Percentiles rank a stretch among this genome's conserved stretches.
These are phyloP conservation scores for Theileria sp. DNA, from an alignment of 169 alveolate species.

Conservation along the genomic window DNA sequence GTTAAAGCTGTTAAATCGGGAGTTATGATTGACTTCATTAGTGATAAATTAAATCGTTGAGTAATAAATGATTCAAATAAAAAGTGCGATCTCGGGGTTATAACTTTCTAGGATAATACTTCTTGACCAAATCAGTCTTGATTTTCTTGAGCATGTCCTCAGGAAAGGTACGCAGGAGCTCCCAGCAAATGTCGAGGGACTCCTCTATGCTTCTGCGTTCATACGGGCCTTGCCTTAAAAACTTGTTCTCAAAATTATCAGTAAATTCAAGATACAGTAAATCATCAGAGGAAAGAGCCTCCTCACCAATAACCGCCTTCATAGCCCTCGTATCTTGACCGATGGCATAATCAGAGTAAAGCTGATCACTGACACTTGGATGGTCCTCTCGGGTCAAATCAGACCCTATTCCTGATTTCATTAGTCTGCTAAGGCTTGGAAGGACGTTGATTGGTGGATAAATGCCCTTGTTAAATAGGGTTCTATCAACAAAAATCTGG, in stretches of 20 bases:
- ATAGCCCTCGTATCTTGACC: constrained; percentile 99
- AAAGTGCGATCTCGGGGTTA: background rate
- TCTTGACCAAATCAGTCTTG: constrained; percentile 72
- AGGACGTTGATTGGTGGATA: constrained; percentile 96
- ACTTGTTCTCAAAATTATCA: constrained; percentile 96
- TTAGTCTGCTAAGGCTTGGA: constrained; percentile 97
- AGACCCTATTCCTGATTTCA: constrained; percentile 99
- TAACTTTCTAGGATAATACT: constrained; percentile 73
- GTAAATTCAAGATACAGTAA: constrained; percentile 95
- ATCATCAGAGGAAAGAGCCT: constrained; percentile 97
- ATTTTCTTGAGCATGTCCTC: constrained; percentile 97
- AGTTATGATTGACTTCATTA: background rate
- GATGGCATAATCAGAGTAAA: constrained; percentile 99
- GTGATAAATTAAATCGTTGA: background rate
- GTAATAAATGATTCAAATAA: background rate
- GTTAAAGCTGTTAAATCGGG: background rate
- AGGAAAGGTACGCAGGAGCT: constrained; percentile 96
- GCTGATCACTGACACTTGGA: constrained; percentile 98
- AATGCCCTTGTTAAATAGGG: constrained; percentile 95
- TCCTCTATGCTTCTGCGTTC: constrained; percentile 96
- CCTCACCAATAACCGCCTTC: constrained; percentile 99
- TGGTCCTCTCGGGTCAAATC: constrained; percentile 99
- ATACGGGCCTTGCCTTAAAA: constrained; percentile 95
- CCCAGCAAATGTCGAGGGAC: constrained; percentile 98
- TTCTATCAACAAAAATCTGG: constrained; percentile 97